Percentiles rank a stretch among this genome's conserved stretches.
These are phyloP conservation scores for Ascochyta lentis DNA, from an alignment of 2,329 filamentous ascomycete species.

Conservation along the genomic window DNA sequence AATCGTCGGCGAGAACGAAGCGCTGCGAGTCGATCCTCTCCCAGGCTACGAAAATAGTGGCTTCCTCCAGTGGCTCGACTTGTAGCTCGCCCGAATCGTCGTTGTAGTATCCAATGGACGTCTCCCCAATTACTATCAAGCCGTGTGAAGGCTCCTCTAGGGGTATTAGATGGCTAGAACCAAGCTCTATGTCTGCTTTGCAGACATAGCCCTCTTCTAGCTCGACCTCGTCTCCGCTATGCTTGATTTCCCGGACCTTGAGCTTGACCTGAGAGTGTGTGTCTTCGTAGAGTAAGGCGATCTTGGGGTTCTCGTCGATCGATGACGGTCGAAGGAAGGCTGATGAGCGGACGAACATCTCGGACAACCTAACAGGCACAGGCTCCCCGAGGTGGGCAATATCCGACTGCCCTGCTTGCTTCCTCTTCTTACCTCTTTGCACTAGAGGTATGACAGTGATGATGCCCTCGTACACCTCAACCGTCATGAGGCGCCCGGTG, in stretches of 20 bases:
- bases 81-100: conserved; percentile 73
- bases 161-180: conserved; percentile 67
- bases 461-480: conserved; percentile 73
- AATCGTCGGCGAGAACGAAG: conserved; percentile 92
- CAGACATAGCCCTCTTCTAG: conserved; percentile 61
- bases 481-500: conserved; percentile 69
- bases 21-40: conserved; percentile 79
- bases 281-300: conserved; percentile 72
- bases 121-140: conserved; percentile 61
- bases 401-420: conserved; percentile 51
- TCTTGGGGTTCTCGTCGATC: conserved; percentile 60
- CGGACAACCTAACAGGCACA: conserved; percentile 67
- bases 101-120: conserved; percentile 83
- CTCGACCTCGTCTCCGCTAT: conserved; percentile 58
- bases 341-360: conserved; percentile 70
- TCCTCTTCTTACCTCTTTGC: conserved; percentile 59
- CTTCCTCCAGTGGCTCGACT: conserved; percentile 69
- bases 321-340: conserved; percentile 67
- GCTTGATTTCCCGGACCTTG: conserved; percentile 62
- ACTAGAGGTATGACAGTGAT: conserved; percentile 69
- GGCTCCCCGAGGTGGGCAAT: conserved; percentile 67
- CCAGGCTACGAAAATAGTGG: conserved; percentile 92
- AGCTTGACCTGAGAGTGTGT: conserved; percentile 62
- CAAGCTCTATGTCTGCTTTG: conserved; percentile 63
- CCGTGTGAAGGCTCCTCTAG: conserved; percentile 63